These are phyloP conservation scores for Cladophialophora psammophila DNA, from an alignment of 2,329 filamentous ascomycete genomes.

Conservation along the genomic window DNA sequence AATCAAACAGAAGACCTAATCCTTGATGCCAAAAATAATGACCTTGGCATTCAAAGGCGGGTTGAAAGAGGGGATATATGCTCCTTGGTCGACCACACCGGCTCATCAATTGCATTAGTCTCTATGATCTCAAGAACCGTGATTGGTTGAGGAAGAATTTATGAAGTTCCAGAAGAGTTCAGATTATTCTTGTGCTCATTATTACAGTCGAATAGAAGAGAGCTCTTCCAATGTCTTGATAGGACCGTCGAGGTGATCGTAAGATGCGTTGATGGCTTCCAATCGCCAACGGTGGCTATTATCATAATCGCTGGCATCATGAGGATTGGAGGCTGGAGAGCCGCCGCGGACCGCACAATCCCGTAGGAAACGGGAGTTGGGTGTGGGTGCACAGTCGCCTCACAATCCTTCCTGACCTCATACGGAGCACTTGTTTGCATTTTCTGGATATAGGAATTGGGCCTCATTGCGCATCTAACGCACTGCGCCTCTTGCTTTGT, in stretches of 20 bases:
- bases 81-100: background rate
- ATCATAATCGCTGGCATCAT: background rate
- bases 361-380: slow-evolving; percentile 7
- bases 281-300: background rate
- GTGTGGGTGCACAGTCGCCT: background rate
- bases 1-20: background rate
- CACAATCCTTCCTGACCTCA: slow-evolving; percentile 5
- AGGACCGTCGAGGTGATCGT: background rate
- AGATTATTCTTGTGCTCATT: background rate
- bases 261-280: background rate
- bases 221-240: background rate
- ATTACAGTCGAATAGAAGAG: background rate
- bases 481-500: background rate
- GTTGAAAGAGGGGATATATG: background rate
- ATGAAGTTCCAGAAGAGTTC: background rate
- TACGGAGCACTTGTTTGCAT: background rate
- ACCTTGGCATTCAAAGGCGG: background rate
- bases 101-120: background rate
- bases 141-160: background rate
- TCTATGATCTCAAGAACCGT: background rate
- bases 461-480: background rate
- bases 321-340: slow-evolving; percentile 12
- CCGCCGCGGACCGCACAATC: slow-evolving; percentile 11
- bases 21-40: slow-evolving; percentile 17
- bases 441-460: background rate